Evolutionary conservation across 768 basidiomycete genomes (phyloP).

Genomic region (Amanita pallidorosea): DNA sequence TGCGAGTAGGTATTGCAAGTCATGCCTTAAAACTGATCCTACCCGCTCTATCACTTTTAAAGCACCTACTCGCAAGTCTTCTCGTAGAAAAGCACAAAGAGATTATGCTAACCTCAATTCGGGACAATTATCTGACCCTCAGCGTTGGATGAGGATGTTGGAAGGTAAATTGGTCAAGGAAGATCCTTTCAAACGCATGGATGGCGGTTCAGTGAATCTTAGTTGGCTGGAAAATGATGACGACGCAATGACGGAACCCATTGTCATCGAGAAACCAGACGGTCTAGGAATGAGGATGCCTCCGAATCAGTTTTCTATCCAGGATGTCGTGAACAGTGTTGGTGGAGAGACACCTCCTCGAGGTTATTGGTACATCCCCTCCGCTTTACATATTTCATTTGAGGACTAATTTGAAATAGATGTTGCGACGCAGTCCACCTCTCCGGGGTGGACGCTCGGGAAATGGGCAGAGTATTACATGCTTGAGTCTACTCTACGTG

Average conservation of each 20-base stretch:
- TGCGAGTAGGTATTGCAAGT: slow-evolving; percentile 53
- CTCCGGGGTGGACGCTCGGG: slow-evolving; percentile 80
- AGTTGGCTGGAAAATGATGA: slow-evolving; percentile 71
- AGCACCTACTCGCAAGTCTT: slow-evolving; percentile 71
- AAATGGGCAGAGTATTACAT: slow-evolving; percentile 88
- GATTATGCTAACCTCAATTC: slow-evolving; percentile 74
- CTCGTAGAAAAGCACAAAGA: slow-evolving; percentile 59
- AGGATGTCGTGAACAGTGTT: slow-evolving; percentile 70
- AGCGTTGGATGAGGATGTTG: slow-evolving; percentile 60
- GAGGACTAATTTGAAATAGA: slow-evolving; percentile 31
- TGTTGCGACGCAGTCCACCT: slow-evolving; percentile 78
- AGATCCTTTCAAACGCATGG: slow-evolving; percentile 57
- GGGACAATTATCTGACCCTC: slow-evolving; percentile 52
- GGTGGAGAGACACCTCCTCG: slow-evolving; percentile 72
- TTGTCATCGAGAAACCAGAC: slow-evolving; percentile 68
- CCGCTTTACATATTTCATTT: not conserved
- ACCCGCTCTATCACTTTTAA: slow-evolving; percentile 62
- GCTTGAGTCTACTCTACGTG: slow-evolving; percentile 52
- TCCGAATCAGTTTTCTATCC: slow-evolving; percentile 52
- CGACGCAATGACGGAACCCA: slow-evolving; percentile 69
- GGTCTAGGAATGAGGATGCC: slow-evolving; percentile 93
- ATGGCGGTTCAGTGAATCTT: slow-evolving; percentile 52
- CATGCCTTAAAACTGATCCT: slow-evolving; percentile 51
- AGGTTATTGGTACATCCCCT: slow-evolving; percentile 72
- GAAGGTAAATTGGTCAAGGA: slow-evolving; percentile 53